Conservation (phyloP, 1,284 basidiomycete species). For the Apiotrichum veenhuisii region DNA sequence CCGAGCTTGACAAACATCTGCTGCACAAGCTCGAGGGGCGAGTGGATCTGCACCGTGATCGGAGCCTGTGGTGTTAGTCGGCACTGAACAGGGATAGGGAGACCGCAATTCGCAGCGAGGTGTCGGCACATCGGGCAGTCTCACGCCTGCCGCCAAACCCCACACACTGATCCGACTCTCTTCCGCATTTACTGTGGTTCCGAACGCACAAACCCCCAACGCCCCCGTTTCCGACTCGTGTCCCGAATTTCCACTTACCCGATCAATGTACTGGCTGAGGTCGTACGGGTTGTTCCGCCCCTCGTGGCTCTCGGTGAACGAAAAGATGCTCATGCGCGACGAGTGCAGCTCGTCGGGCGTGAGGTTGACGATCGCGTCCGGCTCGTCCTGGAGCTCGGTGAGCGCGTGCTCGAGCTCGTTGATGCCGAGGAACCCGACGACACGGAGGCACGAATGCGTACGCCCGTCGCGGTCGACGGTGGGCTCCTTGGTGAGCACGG, state of each 20-base stretch:
- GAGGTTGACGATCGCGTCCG: conserved; percentile 65
- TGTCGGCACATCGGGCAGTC: too few relatives aligned
- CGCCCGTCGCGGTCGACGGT: conserved; percentile 44
- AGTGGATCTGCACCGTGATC: conserved; percentile 72
- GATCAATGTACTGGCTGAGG: conserved; percentile 84
- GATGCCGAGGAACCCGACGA: conserved; percentile 89
- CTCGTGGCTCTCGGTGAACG: conserved; percentile 39
- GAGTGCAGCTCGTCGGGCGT: conserved; percentile 46
- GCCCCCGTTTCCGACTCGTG: not conserved
- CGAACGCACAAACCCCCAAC: not conserved
- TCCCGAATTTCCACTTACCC: conserved; percentile 54
- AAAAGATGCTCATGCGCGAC: conserved; percentile 36
- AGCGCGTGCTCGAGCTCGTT: conserved; percentile 86
- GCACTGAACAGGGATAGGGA: too few relatives aligned
- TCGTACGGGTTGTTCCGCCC: conserved; percentile 64
- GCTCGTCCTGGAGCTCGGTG: conserved; percentile 69
- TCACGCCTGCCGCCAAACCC: too few relatives aligned
- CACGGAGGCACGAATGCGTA: conserved; percentile 50
- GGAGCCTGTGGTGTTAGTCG: conserved; percentile 61
- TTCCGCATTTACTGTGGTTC: too few relatives aligned
- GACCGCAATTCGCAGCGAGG: too few relatives aligned
- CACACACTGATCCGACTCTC: too few relatives aligned
- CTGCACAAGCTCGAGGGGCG: conserved; percentile 83
- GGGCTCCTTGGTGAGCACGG: conserved; percentile 61
- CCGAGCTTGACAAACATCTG: conserved; percentile 89